Base-by-base conservation (phyloP, 345 rosid genomes). In the Acer saccharum region DNA sequence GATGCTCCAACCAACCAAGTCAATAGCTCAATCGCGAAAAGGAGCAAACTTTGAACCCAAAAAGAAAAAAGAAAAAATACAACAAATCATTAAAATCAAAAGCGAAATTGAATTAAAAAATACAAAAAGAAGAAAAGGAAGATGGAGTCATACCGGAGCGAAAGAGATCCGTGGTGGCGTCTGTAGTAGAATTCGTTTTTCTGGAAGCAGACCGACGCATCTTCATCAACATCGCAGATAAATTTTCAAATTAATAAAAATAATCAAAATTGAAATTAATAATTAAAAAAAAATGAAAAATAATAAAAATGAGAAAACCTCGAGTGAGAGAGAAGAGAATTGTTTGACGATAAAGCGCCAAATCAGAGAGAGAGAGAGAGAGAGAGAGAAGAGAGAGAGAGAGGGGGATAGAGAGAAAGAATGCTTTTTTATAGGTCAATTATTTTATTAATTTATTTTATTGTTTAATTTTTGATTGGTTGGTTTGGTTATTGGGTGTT, bases 141-240 rank as follows among this genome's bases (percentile, higher is more conserved):
- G 16, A 10, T 17, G 16, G 23, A 71, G 39, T 81, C 17, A 54
- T 20, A 93, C 99, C 95, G 76, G 97, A 89, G 83, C 99, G 97
- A 78, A 91, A 91, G 87, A 91, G 97, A 94, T 94, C 97, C 84
- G 95, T 67, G 71, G 97, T 83, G 44, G 66, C 69, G 46, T 20
- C 64, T 9, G 64, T 7, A n/a, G 91, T 83, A 18, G 95, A 93
- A 86, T 83, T 88, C 65, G 94, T 77, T 83, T 90, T 94, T 87
- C 85, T 94, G 25, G 93, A 74, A 76, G 90, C 78, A 79, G 94
- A 90, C 58, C 95, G 98, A 87, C 97, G 98, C 99, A 96, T 94
- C 97, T 88, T 83, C 73, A 70, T 39, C 23, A 54, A 39, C 72
- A 55, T 29, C 17, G 7, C 46, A 7, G 46, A 43, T 8, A 43